phyloP scores from a whole-genome alignment of 805 yeast species.

The Zygosaccharomyces bailii region DNA sequence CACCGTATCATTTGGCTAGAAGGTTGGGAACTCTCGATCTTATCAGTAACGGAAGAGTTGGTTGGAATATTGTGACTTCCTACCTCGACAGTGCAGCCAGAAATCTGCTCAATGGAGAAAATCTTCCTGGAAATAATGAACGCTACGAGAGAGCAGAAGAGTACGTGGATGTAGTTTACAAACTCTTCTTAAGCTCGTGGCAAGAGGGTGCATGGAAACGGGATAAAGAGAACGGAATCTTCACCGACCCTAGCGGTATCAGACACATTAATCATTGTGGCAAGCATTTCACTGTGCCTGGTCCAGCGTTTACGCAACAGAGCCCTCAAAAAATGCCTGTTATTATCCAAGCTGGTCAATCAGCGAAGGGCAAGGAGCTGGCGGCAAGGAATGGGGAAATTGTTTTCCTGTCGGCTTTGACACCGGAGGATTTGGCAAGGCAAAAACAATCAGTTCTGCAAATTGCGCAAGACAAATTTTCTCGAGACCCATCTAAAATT shows the following conservation, averaged over 20 bases:
- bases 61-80: constrained; percentile 48
- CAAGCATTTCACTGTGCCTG: constrained; percentile 41
- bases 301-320: constrained; percentile 43
- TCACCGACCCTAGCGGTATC: constrained; percentile 40
- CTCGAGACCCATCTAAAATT: constrained; percentile 38
- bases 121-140: constrained; percentile 38
- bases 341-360: constrained; percentile 45
- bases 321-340: constrained; percentile 45
- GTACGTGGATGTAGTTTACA: constrained; percentile 40
- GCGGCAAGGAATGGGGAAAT: constrained; percentile 46
- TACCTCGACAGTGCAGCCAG: constrained; percentile 43
- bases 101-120: constrained; percentile 38
- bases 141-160: constrained; percentile 43
- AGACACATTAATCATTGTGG: constrained; percentile 43
- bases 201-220: constrained; percentile 40
- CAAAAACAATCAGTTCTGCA: constrained; percentile 35
- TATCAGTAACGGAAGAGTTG: constrained; percentile 42
- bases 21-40: constrained; percentile 45
- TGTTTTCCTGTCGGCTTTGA: constrained; percentile 39
- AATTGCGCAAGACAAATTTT: constrained; percentile 36
- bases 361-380: constrained; percentile 40
- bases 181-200: constrained; percentile 43
- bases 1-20: constrained; percentile 42
- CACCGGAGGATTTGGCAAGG: constrained; percentile 33
- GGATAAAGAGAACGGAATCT: constrained; percentile 33